These are phyloP conservation scores for Sinapis alba DNA, from an alignment of 441 rosid species.

Conservation along the genomic window DNA sequence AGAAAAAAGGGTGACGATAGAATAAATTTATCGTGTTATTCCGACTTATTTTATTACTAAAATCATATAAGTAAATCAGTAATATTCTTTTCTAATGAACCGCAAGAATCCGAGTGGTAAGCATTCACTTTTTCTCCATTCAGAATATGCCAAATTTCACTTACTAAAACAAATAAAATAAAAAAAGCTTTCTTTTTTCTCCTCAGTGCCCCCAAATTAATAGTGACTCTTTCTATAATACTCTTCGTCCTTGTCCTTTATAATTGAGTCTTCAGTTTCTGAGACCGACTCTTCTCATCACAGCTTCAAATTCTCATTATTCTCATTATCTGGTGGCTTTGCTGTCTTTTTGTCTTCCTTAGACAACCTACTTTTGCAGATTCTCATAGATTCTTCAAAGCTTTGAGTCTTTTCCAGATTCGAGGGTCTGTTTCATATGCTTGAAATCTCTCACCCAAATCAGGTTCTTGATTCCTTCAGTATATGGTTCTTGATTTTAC, in stretches of 20 bases:
- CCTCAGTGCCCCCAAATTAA: constrained; percentile 27
- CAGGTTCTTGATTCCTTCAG: constrained; percentile 41
- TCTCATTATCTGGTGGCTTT: constrained; percentile 33
- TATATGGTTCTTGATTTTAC: constrained; percentile 37
- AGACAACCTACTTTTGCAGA: constrained; percentile 38
- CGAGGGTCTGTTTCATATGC: constrained; percentile 45
- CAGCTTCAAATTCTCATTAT: constrained; percentile 19
- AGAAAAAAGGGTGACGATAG: constrained; percentile 1
- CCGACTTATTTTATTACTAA: neutral
- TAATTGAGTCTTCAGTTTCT: constrained; percentile 48
- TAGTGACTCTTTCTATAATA: constrained; percentile 34
- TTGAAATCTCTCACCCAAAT: constrained; percentile 39
- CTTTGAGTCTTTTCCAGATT: constrained; percentile 42
- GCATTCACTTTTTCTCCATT: constrained; percentile 33
- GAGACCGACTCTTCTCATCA: constrained; percentile 39
- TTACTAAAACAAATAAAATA: neutral
- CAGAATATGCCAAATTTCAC: constrained; percentile 25
- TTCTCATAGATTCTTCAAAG: constrained; percentile 49
- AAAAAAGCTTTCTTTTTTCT: neutral
- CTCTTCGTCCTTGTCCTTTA: constrained; percentile 33
- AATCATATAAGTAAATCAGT: neutral
- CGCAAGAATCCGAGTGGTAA: constrained; percentile 31
- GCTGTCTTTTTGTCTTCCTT: constrained; percentile 27
- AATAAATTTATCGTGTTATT: constrained; percentile 28
- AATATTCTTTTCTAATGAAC: constrained; percentile 10